These are phyloP conservation scores for Ampelocalamus luodianensis DNA, from an alignment of 176 grass and related monocot species.

Conservation along the genomic window DNA sequence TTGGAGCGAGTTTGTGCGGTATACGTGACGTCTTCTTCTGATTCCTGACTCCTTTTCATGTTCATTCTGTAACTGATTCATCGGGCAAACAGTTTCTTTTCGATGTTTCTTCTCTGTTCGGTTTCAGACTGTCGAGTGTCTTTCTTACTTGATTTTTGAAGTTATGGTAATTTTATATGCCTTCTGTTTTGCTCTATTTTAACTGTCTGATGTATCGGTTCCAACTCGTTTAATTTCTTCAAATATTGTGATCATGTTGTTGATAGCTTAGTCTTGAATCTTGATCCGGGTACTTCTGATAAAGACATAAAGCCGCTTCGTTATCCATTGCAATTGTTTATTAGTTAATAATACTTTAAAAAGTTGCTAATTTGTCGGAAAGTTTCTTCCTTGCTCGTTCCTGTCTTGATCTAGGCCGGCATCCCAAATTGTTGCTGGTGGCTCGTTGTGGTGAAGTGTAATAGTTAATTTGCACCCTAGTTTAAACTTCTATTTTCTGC, in stretches of 20 bases:
- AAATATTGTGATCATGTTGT: not conserved
- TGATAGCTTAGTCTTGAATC: not conserved
- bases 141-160: not conserved
- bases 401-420: not conserved
- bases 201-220: not conserved
- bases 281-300: constrained; percentile 7
- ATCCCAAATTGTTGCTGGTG: not conserved
- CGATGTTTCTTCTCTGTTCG: not conserved
- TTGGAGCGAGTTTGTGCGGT: not conserved
- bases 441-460: not conserved
- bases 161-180: not conserved
- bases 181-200: not conserved
- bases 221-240: not conserved
- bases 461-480: not conserved
- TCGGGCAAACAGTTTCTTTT: not conserved
- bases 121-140: too few relatives aligned
- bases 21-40: not conserved
- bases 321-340: constrained; percentile 6
- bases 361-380: too few relatives aligned
- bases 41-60: not conserved
- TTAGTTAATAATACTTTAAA: not conserved
- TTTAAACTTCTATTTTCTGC: not conserved
- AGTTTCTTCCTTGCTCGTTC: too few relatives aligned
- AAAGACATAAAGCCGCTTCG: not conserved
- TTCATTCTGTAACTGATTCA: constrained; percentile 9